Base-by-base conservation (phyloP, 2,329 filamentous ascomycete genomes). In the Fusarium pseudonygamai region DNA sequence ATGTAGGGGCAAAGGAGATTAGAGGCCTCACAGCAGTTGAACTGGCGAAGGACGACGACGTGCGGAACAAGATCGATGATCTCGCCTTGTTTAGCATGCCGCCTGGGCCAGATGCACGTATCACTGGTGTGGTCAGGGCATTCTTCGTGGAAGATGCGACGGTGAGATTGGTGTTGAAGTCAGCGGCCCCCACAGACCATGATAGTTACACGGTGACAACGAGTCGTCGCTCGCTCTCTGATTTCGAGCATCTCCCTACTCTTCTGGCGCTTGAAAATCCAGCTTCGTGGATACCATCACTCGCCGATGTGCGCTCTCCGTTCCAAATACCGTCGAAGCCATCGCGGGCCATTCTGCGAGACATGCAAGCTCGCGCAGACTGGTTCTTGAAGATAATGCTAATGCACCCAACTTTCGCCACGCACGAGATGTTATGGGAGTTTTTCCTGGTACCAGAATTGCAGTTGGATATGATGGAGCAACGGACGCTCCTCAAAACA, bases 71-170 rank as follows among this genome's bases (percentile, higher is more conserved):
- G 76, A 98, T 99, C 72, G 96, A 99, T 79, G 96, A 99, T 80
- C 86, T 99, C 71, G 92, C 95, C 4, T 84, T 99, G 15, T 92
- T 99, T 73, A 93, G 93, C 26, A 91, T 91, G 80, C 86, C 89
- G 4, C 87, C 93, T 10, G 91, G 90, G 16, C 86, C 88, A 20
- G 94, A 97, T 75, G 92, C 92, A 8, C 90, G 96, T 30, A 95
- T 95, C 28, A 98, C 96, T 2, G 94, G 94, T 4, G 95, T 98
- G 2, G 96, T 99, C 2, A 90, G 96, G 64, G 96, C 95, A 1
- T 98, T 97, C 82, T 98, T 99, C 78, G 95, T 99, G 16, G 96
- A 99, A 83, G 96, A 99, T 82, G 95, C 93, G 15, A 97, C 93
- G 2, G 93, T 98, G 58, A 92, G 96, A 45, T 91, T 98, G 53